A percentile compares a stretch with the other conserved stretches of the same genome.
Evolutionary conservation across 352 stramenopile species (phyloP).

Genomic region (Globisporangium abappressorium): DNA sequence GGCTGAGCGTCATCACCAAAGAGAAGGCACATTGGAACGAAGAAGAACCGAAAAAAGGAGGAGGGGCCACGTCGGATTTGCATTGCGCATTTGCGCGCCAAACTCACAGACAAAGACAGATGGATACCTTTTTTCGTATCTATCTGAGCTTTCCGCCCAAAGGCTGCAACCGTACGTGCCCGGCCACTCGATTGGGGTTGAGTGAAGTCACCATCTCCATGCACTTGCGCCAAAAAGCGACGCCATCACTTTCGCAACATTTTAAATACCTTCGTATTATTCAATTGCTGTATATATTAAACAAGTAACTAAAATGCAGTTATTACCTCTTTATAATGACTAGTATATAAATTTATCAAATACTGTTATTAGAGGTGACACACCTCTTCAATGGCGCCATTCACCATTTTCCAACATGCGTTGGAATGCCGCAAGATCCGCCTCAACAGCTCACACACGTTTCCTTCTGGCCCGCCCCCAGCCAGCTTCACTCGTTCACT

Average conservation of each 20-base stretch:
- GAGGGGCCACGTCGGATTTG: conserved; percentile 4
- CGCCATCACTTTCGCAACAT: neutral
- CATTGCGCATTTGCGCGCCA: neutral
- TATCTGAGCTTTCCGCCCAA: conserved; percentile 4
- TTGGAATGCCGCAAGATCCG: neutral
- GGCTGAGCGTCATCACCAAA: neutral
- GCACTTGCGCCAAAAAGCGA: neutral
- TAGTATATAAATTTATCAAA: too few species aligned
- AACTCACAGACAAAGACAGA: neutral
- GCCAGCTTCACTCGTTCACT: neutral
- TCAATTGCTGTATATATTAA: too few species aligned
- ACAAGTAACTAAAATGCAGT: too few species aligned
- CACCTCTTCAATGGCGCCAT: too few species aligned
- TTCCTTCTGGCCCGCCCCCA: too few species aligned
- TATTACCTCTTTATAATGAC: too few species aligned
- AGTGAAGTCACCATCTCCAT: neutral
- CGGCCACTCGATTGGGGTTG: neutral
- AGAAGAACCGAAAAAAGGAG: neutral
- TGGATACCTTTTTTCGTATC: conserved; percentile 10
- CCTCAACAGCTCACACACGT: too few species aligned
- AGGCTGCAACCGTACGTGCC: neutral
- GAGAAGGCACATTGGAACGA: neutral
- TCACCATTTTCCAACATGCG: neutral
- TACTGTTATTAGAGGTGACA: neutral
- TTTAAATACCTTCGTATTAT: too few species aligned